Evolutionary conservation across 768 basidiomycete genomes (phyloP).

Genomic region (Trametes coccinea): DNA sequence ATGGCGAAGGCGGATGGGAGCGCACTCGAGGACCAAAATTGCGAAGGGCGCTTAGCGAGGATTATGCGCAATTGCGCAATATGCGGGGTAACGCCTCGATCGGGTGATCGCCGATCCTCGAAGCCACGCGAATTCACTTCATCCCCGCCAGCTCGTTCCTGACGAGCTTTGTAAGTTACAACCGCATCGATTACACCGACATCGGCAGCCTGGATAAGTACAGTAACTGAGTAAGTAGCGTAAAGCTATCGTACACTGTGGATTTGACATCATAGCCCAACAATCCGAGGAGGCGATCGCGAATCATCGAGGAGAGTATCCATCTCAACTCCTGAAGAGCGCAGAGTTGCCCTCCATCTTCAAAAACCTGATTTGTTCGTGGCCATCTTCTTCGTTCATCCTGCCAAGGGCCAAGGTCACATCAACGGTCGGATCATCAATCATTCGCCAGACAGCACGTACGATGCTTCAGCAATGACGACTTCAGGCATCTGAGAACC

Average conservation of each 20-base stretch:
- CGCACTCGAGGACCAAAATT: background rate
- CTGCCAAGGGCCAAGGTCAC: background rate
- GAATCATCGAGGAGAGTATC: background rate
- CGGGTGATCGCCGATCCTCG: background rate
- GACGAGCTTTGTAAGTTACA: no score
- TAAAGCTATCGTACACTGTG: background rate
- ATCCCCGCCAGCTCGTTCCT: no score
- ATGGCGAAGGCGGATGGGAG: background rate
- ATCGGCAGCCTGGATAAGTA: no score
- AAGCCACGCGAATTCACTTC: no score
- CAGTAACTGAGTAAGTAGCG: no score
- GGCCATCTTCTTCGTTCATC: conserved; percentile 8
- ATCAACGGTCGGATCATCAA: background rate
- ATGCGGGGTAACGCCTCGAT: background rate
- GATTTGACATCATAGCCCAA: no score
- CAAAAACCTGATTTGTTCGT: conserved; percentile 13
- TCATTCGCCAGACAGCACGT: background rate
- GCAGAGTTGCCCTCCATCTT: conserved; percentile 19
- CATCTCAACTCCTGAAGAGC: conserved; percentile 13
- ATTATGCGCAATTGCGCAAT: conserved; percentile 12
- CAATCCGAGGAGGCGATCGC: no score
- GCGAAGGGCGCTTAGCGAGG: background rate
- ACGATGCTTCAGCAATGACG: conserved; percentile 19
- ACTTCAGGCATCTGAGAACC: conserved; percentile 14
- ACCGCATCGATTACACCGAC: no score